Evolutionary conservation across 1,284 basidiomycete genomes (phyloP), one percentile per base, ranked within the genome.

Genomic region (Pulchroboletus neoregius): DNA sequence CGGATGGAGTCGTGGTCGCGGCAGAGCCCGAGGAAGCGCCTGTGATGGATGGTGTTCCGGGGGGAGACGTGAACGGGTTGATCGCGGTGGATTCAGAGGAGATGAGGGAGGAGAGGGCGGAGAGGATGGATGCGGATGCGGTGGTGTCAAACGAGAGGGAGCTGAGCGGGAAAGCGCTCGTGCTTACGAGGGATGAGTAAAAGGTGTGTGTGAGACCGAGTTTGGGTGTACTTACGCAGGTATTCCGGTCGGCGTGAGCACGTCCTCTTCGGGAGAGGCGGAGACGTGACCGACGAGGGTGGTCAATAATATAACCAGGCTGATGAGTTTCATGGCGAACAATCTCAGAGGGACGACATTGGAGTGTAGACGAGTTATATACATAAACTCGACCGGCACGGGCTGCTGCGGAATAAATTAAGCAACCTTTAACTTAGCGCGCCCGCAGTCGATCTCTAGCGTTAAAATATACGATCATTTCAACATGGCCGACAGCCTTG

Each of bases 21-120:
- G 6, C 7, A 8, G 23, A 24, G n/a, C n/a, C n/a, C 23, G 23
- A 24, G 23, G 23, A 24, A 4, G 23, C 9, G 23, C 2, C 23
- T 7, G 23, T 24, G 23, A n/a, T n/a, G n/a, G n/a, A n/a, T n/a
- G n/a, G n/a, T n/a, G n/a, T n/a, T n/a, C n/a, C n/a, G n/a, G n/a
- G n/a, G n/a, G n/a, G n/a, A n/a, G n/a, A n/a, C n/a, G n/a, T 42
- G 16, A 18, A 30, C 1, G 63, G 58, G 8, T 6, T 37, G 36
- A 66, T 0, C 3, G 45, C 42, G 18, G 46, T 61, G 12, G 61
- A 61, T 18, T 61, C 50, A 15, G 65, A 60, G 26, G 61, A 64
- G 37, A 65, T 53, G 48, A 61, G 43, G 2, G 61, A 64, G 27
- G 63, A 58, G 18, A 52, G 45, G 4, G 44, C 53, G 8, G 61